Evolutionary conservation across 1,284 basidiomycete species (phyloP), one percentile per base, ranked within the genome.

Genomic region (Vanrija sp.): DNA sequence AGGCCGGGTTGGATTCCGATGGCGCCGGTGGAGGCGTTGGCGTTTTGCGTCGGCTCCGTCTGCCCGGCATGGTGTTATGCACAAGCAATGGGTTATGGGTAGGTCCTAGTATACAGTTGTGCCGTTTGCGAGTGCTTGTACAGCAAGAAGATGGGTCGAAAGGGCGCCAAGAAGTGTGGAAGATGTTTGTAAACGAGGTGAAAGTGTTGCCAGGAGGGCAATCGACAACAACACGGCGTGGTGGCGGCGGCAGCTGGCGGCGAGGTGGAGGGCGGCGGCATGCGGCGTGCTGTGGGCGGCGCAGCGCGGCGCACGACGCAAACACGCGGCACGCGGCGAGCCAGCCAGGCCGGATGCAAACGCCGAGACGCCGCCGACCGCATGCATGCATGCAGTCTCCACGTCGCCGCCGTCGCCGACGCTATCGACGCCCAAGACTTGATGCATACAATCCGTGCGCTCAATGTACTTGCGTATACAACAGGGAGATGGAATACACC

Each of bases 41-140:
- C 18, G 49, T 39, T 47, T 58, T 58, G 37, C 53, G 41, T 19
- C 53, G 53, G 38, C 43, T 27, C 12, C 37, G 23, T 23, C 48
- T 15, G 9, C 27, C 19, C 7, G 47, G 42, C 53, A 54, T 54
- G 47, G 25, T 23, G 12, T 35, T 27, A 39, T 39, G 38, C n/a
- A 7, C 38, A 7, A 18, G n/a, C 38, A n/a, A 39, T 18, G n/a
- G n/a, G 38, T 39, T 39, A 31, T 31, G 31, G 12, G 31, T 31
- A 31, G 10, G 12, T 31, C 31, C 31, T 31, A 31, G 31, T 7
- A 31, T 31, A 31, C 31, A 31, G 12, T 31, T 14, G 12, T 14
- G 31, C 31, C 31, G 31, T 31, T 31, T 31, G 8, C 12, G 12
- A 3, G 31, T 31, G 31, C 12, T 31, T 9, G 8, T 31, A 12